Evolutionary conservation across 108 stramenopile genomes (phyloP).

Genomic region (Discostella stelligeroides): DNA sequence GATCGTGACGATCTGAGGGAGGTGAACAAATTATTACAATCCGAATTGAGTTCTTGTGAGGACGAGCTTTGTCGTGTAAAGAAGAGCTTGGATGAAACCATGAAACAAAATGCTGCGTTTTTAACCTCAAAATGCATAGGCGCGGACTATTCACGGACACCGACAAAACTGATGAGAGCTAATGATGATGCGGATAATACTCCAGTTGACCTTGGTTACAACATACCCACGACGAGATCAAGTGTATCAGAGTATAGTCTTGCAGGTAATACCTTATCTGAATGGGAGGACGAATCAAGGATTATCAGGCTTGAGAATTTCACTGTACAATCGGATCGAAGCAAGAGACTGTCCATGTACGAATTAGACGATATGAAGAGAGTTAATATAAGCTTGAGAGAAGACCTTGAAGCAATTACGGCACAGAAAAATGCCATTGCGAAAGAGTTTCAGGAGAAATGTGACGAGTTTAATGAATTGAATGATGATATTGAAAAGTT

Average conservation of each 20-base stretch:
- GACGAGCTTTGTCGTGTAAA: not conserved
- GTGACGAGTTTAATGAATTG: conserved; percentile 29
- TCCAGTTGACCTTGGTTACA: not conserved
- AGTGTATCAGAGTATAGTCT: conserved; percentile 22
- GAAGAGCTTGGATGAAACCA: not conserved
- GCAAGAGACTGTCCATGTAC: conserved; percentile 27
- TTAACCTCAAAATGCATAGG: not conserved
- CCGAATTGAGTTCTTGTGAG: not conserved
- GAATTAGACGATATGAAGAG: conserved; percentile 38
- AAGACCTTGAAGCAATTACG: conserved; percentile 27
- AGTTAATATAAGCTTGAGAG: conserved; percentile 30
- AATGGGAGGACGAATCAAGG: conserved; percentile 20
- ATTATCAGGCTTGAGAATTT: conserved; percentile 13
- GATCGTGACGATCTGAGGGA: conserved; percentile 14
- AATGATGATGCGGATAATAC: not conserved
- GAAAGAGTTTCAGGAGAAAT: conserved; percentile 14
- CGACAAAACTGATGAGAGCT: not conserved
- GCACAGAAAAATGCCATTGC: conserved; percentile 8
- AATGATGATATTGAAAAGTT: conserved; percentile 41
- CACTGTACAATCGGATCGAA: conserved; percentile 14
- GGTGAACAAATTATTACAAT: conserved; percentile 7
- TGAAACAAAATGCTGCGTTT: not conserved
- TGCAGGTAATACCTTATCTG: conserved; percentile 17
- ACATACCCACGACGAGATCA: not conserved
- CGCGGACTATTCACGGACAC: not conserved